Evolutionary conservation across 2,329 filamentous ascomycete species (phyloP).

Genomic region (Didymella pinodella): DNA sequence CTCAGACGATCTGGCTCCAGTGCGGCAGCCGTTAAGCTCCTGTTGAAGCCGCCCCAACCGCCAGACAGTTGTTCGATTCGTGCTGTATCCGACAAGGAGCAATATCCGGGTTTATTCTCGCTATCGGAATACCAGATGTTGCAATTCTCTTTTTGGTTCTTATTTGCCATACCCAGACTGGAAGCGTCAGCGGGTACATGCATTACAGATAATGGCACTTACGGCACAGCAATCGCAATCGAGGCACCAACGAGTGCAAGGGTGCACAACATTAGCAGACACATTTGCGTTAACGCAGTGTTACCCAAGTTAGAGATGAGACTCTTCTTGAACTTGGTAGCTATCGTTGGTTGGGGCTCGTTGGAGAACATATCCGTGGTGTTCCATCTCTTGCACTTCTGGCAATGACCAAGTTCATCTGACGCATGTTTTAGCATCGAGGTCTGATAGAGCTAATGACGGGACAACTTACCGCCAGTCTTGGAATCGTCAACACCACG

Average conservation of each 20-base stretch:
- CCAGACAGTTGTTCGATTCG: constrained; percentile 28
- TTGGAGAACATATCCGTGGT: constrained; percentile 30
- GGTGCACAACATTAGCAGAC: constrained; percentile 33
- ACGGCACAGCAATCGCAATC: constrained; percentile 28
- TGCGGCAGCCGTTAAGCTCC: constrained; percentile 22
- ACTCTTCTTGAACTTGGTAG: constrained; percentile 44
- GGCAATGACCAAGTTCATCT: constrained; percentile 46
- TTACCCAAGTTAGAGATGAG: constrained; percentile 43
- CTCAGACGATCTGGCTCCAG: constrained; percentile 29
- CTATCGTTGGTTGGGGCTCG: constrained; percentile 38
- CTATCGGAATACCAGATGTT: not conserved
- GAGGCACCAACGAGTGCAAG: constrained; percentile 33
- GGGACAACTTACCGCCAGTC: constrained; percentile 26
- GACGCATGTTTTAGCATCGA: not conserved
- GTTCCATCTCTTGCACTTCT: constrained; percentile 43
- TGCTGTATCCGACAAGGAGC: constrained; percentile 2
- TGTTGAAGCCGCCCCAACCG: constrained; percentile 40
- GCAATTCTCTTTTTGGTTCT: constrained; percentile 16
- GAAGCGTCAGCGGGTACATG: not conserved
- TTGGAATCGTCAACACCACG: constrained; percentile 29
- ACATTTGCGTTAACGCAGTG: constrained; percentile 43
- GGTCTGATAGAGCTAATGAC: too few species aligned
- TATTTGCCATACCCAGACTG: constrained; percentile 16
- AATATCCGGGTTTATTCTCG: not conserved
- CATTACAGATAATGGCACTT: not conserved